Evolutionary conservation across 2,329 filamentous ascomycete genomes (phyloP).

Genomic region (Biscogniauxia mediterranea): DNA sequence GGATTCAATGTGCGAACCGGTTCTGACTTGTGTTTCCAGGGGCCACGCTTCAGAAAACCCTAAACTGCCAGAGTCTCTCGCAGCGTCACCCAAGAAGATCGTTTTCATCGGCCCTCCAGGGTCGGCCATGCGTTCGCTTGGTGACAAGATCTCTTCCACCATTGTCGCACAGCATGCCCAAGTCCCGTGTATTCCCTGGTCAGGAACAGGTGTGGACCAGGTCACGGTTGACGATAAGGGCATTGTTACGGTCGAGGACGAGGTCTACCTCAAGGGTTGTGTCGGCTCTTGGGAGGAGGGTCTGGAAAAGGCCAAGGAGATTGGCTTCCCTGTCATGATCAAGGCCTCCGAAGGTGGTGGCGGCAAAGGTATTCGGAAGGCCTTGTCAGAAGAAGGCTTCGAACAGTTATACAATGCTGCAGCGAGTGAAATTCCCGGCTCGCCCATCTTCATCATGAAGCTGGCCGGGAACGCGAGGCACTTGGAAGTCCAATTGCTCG

Average conservation of each 20-base stretch:
- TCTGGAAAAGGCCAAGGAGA: constrained; percentile 78
- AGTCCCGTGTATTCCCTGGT: constrained; percentile 99
- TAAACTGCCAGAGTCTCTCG: constrained; percentile 91
- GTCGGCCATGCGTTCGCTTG: constrained; percentile 96
- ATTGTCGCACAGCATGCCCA: constrained; percentile 97
- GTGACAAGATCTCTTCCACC: constrained; percentile 99
- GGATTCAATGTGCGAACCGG: not conserved
- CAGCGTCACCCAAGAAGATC: constrained; percentile 96
- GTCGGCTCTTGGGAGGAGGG: constrained; percentile 88
- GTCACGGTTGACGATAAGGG: constrained; percentile 77
- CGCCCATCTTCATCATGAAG: constrained; percentile 99
- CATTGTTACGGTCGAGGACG: constrained; percentile 87
- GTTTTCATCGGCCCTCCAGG: constrained; percentile 98
- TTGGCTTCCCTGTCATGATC: constrained; percentile 99
- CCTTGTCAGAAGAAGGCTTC: constrained; percentile 80
- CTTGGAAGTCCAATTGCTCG: constrained; percentile 94
- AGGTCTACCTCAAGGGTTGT: constrained; percentile 86
- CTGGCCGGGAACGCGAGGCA: constrained; percentile 93
- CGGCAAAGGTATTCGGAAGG: constrained; percentile 98
- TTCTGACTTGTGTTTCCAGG: constrained; percentile 46
- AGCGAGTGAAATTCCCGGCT: constrained; percentile 95
- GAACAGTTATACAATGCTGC: constrained; percentile 89
- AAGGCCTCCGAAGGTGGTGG: constrained; percentile 99
- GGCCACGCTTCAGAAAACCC: constrained; percentile 99
- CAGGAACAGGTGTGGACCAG: constrained; percentile 82